Conservation (phyloP, 1,284 basidiomycete genomes). For the Cystobasidium slooffiae region DNA sequence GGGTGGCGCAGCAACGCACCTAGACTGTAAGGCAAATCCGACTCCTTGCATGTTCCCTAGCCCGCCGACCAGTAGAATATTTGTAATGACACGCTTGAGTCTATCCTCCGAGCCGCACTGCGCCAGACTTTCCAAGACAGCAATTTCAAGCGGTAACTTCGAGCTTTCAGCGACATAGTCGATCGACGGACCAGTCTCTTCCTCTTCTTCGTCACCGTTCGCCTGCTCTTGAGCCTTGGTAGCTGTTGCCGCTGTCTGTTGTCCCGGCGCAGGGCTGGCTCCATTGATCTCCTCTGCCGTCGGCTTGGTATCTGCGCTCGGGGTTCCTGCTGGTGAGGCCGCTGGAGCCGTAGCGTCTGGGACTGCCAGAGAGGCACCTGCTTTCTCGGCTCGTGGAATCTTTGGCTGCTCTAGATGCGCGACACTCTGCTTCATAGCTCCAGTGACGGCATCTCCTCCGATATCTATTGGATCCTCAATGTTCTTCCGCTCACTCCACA, state of each 20-base stretch:
- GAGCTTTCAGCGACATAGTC: conserved; percentile 83
- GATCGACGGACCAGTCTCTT: conserved; percentile 19
- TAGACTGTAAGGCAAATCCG: conserved; percentile 70
- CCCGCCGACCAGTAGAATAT: conserved; percentile 83
- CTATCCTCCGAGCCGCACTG: conserved; percentile 85
- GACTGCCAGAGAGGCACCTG: not conserved
- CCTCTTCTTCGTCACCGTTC: conserved; percentile 43
- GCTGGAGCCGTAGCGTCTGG: conserved; percentile 3
- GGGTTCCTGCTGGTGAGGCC: conserved; percentile 27
- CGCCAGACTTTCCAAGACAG: conserved; percentile 87
- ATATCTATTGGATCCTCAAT: conserved; percentile 58
- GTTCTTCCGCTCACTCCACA: conserved; percentile 54
- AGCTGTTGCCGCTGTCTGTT: not conserved
- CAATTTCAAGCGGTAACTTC: conserved; percentile 90
- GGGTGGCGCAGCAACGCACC: conserved; percentile 10
- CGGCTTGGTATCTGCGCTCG: conserved; percentile 38
- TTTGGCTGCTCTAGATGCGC: conserved; percentile 43
- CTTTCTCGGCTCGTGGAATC: not conserved
- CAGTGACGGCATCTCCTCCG: conserved; percentile 55
- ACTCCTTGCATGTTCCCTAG: conserved; percentile 80
- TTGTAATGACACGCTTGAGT: conserved; percentile 84
- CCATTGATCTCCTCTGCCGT: conserved; percentile 32
- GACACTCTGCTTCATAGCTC: conserved; percentile 50
- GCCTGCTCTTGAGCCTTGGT: conserved; percentile 1
- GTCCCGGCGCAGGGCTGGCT: conserved; percentile 16